Evolutionary conservation across 768 basidiomycete genomes (phyloP).

Genomic region (Podaxis mareebaensis): DNA sequence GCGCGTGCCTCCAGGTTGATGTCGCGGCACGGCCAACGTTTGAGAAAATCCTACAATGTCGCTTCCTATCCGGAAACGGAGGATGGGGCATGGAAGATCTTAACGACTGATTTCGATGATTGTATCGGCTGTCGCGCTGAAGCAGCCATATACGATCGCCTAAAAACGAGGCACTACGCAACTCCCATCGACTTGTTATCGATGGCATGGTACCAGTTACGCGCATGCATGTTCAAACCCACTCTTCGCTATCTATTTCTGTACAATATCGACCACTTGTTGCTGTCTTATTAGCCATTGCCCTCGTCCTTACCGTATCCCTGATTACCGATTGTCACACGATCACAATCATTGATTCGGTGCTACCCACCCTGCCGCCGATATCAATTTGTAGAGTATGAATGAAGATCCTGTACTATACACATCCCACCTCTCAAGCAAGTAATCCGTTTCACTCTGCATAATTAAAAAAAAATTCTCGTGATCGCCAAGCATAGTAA

Average conservation of each 20-base stretch:
- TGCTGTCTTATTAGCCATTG: slow-evolving; percentile 16
- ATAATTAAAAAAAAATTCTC: too few species aligned
- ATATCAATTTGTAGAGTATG: slow-evolving; percentile 19
- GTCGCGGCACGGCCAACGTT: slow-evolving; percentile 81
- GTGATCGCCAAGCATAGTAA: too few species aligned
- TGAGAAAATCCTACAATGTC: slow-evolving; percentile 74
- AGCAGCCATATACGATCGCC: slow-evolving; percentile 14
- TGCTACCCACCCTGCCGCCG: not conserved
- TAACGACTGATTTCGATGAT: slow-evolving; percentile 12
- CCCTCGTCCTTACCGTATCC: not conserved
- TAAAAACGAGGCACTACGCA: slow-evolving; percentile 13
- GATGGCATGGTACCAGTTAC: slow-evolving; percentile 17
- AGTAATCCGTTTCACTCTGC: not conserved
- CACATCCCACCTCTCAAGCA: not conserved
- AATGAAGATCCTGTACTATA: slow-evolving; percentile 8
- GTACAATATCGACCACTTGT: slow-evolving; percentile 8
- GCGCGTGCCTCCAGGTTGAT: slow-evolving; percentile 82
- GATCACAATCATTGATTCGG: slow-evolving; percentile 1
- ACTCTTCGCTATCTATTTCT: slow-evolving; percentile 12
- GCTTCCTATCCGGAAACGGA: slow-evolving; percentile 74
- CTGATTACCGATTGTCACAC: slow-evolving; percentile 13
- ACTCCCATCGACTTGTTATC: slow-evolving; percentile 16
- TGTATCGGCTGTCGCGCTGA: not conserved
- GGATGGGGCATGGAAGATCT: slow-evolving; percentile 62
- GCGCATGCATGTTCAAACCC: slow-evolving; percentile 7